Percentiles rank a stretch among this genome's conserved stretches.
Evolutionary conservation across 805 yeast species (phyloP).

Genomic region (Scheffersomyces lignosus): DNA sequence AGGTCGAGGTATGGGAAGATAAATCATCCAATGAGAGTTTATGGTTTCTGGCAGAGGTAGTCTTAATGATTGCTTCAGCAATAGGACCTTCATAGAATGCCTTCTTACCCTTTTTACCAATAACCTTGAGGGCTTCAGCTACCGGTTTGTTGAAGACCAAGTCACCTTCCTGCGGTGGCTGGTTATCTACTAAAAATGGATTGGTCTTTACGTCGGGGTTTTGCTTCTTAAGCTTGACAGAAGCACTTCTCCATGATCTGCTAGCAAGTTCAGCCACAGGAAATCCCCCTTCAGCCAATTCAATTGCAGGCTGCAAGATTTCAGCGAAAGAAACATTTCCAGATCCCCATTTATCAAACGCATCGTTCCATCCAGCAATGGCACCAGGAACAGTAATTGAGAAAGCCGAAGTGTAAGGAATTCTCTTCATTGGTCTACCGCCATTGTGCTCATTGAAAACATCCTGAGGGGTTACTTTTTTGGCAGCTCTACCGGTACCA

Average conservation of each 20-base stretch:
- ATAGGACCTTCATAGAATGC: slow-evolving; percentile 73
- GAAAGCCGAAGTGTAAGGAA: slow-evolving; percentile 54
- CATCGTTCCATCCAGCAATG: slow-evolving; percentile 77
- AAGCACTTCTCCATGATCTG: slow-evolving; percentile 45
- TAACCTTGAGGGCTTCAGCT: slow-evolving; percentile 51
- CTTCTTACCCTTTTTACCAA: slow-evolving; percentile 58
- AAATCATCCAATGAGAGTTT: slow-evolving; percentile 58
- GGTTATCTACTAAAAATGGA: slow-evolving; percentile 34
- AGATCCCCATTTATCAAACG: slow-evolving; percentile 69
- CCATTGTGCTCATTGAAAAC: slow-evolving; percentile 37
- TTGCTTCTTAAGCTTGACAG: slow-evolving; percentile 34
- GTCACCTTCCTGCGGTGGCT: slow-evolving; percentile 58
- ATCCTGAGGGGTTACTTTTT: slow-evolving; percentile 46
- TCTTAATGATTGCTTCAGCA: slow-evolving; percentile 63
- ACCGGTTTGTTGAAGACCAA: slow-evolving; percentile 50
- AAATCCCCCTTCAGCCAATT: slow-evolving; percentile 67
- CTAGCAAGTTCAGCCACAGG: slow-evolving; percentile 62
- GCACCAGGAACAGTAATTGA: slow-evolving; percentile 78
- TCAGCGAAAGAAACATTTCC: slow-evolving; percentile 61
- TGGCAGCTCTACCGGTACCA: slow-evolving; percentile 74
- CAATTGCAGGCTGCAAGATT: slow-evolving; percentile 63
- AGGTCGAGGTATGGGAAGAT: slow-evolving; percentile 54
- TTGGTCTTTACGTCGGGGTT: slow-evolving; percentile 30
- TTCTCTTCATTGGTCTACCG: slow-evolving; percentile 48
- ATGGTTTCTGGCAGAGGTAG: slow-evolving; percentile 55